phyloP scores from a whole-genome alignment of 108 stramenopile genomes.

The Stephanodiscus minutulus region DNA sequence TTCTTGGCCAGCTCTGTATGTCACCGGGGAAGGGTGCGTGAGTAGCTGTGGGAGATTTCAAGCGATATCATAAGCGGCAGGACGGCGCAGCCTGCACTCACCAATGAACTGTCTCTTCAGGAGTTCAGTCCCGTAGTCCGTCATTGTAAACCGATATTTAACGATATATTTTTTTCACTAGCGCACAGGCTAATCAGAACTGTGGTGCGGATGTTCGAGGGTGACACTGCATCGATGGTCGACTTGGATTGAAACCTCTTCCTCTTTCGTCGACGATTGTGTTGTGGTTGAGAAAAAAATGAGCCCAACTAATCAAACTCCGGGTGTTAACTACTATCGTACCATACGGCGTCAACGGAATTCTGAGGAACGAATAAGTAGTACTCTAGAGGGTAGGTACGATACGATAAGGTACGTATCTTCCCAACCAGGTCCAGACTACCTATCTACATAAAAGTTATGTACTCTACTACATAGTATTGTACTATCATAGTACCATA shows the following conservation, averaged over 20 bases:
- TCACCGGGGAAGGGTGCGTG: neutral
- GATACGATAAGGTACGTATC: no score
- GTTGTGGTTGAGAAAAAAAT: neutral
- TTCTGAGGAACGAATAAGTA: no score
- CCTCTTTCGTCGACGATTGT: neutral
- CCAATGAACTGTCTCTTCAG: slow-evolving; percentile 80
- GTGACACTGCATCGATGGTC: neutral
- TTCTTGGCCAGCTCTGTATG: slow-evolving; percentile 80
- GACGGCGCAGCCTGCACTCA: slow-evolving; percentile 45
- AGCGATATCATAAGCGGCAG: neutral
- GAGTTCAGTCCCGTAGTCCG: slow-evolving; percentile 87
- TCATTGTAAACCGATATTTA: slow-evolving; percentile 47
- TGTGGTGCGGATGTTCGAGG: neutral
- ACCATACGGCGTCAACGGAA: no score
- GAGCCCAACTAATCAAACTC: no score
- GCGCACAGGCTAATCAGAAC: neutral
- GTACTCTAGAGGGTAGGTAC: no score
- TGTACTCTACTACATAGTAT: no score
- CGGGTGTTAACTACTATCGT: no score
- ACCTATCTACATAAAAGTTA: no score
- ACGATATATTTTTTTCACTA: neutral
- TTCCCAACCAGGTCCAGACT: no score
- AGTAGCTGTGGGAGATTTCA: slow-evolving; percentile 10
- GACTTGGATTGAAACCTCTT: neutral
- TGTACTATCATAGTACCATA: no score